Conservation (phyloP, 768 basidiomycete species). For the Hypholoma fasciculare region DNA sequence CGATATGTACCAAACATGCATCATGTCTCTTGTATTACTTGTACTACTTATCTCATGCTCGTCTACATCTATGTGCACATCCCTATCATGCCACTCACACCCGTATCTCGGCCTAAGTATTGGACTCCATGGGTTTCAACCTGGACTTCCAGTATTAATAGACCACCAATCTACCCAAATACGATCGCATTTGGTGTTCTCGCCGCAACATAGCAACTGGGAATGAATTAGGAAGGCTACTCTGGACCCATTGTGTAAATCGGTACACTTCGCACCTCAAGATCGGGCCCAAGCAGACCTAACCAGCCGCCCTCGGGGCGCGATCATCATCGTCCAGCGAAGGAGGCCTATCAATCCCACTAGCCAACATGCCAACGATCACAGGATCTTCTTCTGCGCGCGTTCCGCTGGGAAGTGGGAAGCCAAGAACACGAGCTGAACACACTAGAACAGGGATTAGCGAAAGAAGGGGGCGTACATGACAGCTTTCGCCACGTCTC, state of each 20-base stretch:
- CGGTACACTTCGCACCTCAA: neutral
- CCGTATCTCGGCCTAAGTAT: neutral
- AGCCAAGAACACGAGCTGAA: neutral
- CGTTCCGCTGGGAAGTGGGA: constrained; percentile 40
- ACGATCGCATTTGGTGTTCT: neutral
- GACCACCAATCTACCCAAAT: constrained; percentile 1
- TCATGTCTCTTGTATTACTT: neutral
- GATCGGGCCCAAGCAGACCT: constrained; percentile 2
- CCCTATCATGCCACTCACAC: neutral
- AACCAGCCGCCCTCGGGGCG: constrained; percentile 22
- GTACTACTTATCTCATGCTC: neutral
- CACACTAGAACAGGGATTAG: neutral
- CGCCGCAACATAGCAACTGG: constrained; percentile 5
- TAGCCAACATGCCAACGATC: constrained; percentile 51
- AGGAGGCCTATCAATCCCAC: constrained; percentile 56
- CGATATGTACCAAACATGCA: neutral
- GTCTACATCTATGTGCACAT: neutral
- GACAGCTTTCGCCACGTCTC: constrained; percentile 57
- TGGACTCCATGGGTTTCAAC: constrained; percentile 1
- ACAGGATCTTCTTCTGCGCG: constrained; percentile 43
- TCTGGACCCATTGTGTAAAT: neutral
- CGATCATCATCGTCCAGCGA: constrained; percentile 35
- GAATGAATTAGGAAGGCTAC: constrained; percentile 1
- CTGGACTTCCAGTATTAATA: constrained; percentile 5
- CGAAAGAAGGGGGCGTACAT: constrained; percentile 47